Conservation (phyloP, 257 asterid genomes). For the Salvia hispanica region DNA sequence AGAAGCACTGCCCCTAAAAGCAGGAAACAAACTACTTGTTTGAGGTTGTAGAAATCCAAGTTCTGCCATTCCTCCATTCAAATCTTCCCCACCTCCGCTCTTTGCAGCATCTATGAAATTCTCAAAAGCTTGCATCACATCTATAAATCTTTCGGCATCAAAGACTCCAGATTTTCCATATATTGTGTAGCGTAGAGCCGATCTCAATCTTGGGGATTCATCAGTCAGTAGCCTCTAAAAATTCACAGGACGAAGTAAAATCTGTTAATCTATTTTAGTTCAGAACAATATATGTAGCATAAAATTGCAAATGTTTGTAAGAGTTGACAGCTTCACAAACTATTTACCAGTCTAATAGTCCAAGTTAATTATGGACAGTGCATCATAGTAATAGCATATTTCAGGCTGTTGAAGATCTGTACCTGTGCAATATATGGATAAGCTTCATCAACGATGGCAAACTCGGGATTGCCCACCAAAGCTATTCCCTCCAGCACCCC, state of each 20-base stretch:
- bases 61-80: conserved; percentile 98
- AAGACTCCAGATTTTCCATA: conserved; percentile 94
- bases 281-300: conserved; percentile 13
- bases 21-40: conserved; percentile 51
- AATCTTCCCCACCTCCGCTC: conserved; percentile 95
- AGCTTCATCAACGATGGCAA: conserved; percentile 99
- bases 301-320: background rate
- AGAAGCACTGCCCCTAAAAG: conserved; percentile 38
- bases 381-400: conserved; percentile 3
- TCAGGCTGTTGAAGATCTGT: conserved; percentile 15
- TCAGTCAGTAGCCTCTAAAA: conserved; percentile 91
- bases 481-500: conserved; percentile 99
- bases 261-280: conserved; percentile 1
- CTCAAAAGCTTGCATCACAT: conserved; percentile 99
- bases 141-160: conserved; percentile 96
- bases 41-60: conserved; percentile 75
- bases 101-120: conserved; percentile 93
- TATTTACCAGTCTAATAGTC: no score
- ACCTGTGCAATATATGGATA: conserved; percentile 99
- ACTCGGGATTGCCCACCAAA: conserved; percentile 94
- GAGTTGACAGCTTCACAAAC: no score
- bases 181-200: conserved; percentile 88
- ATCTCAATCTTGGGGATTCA: conserved; percentile 90
- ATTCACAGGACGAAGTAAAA: conserved; percentile 24
- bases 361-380: background rate